phyloP scores from a whole-genome alignment of 164 flowering plant species.

The Santalum album region DNA sequence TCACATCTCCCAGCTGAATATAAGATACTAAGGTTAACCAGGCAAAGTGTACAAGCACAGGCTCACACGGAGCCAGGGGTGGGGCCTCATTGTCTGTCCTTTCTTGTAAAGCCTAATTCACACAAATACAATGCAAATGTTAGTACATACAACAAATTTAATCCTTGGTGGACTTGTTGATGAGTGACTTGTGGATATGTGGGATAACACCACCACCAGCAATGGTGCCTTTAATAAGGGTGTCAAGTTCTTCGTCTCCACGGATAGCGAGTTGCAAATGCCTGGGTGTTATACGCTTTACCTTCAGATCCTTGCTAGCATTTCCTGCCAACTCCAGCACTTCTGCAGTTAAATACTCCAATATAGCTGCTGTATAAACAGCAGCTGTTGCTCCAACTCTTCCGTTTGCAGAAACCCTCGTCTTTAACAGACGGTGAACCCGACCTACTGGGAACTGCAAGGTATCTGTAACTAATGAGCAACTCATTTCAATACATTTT shows the following conservation, averaged over 20 bases:
- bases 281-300: slow-evolving; percentile 31
- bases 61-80: background rate
- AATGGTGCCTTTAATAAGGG: slow-evolving; percentile 32
- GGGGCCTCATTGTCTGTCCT: no score
- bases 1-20: background rate
- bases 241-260: slow-evolving; percentile 32
- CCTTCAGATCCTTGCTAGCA: slow-evolving; percentile 36
- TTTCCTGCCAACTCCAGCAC: slow-evolving; percentile 35
- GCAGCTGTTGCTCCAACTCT: slow-evolving; percentile 36
- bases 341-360: slow-evolving; percentile 33
- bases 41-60: background rate
- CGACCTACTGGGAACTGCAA: slow-evolving; percentile 33
- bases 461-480: no score
- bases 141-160: slow-evolving; percentile 11
- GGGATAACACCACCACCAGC: slow-evolving; percentile 40
- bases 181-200: slow-evolving; percentile 35
- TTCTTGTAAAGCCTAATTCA: no score
- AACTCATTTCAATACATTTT: no score
- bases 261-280: slow-evolving; percentile 34
- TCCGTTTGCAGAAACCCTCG: slow-evolving; percentile 29
- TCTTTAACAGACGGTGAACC: slow-evolving; percentile 29
- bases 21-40: no score
- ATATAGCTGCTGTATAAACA: slow-evolving; percentile 30
- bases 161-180: slow-evolving; percentile 29
- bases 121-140: background rate